These are phyloP conservation scores for Podospora pseudocomata DNA, from an alignment of 495 filamentous ascomycete genomes.

Conservation along the genomic window DNA sequence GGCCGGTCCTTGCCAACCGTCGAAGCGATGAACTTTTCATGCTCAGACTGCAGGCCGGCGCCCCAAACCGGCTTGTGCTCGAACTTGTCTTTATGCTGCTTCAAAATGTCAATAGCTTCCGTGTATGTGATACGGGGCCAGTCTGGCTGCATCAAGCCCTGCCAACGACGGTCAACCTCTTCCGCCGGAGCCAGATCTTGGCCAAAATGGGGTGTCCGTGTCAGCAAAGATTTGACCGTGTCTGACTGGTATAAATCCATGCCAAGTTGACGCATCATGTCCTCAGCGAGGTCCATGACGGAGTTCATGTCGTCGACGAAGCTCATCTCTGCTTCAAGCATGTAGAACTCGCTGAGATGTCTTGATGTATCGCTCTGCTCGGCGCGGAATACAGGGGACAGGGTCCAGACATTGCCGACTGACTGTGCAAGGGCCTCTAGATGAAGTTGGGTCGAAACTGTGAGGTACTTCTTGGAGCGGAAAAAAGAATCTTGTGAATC, in stretches of 20 bases:
- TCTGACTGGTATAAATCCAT: constrained; percentile 50
- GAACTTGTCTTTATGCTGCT: constrained; percentile 62
- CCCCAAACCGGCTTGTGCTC: constrained; percentile 64
- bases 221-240: constrained; percentile 57
- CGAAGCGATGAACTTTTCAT: constrained; percentile 83
- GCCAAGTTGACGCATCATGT: constrained; percentile 64
- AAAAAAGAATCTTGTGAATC: constrained; percentile 58
- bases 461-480: constrained; percentile 86
- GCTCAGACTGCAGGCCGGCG: constrained; percentile 80
- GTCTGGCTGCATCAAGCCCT: constrained; percentile 51
- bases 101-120: constrained; percentile 65
- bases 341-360: constrained; percentile 97
- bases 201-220: constrained; percentile 28
- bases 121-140: constrained; percentile 90
- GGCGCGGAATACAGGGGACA: constrained; percentile 90
- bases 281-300: constrained; percentile 76
- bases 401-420: constrained; percentile 86
- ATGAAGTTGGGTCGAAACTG: constrained; percentile 92
- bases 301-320: constrained; percentile 66
- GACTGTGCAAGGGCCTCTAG: constrained; percentile 88
- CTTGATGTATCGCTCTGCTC: constrained; percentile 92
- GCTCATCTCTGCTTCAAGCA: constrained; percentile 87
- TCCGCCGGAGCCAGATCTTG: constrained; percentile 35
- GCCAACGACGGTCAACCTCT: constrained; percentile 67
- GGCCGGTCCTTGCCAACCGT: constrained; percentile 63